Base-by-base conservation (phyloP, 805 yeast genomes). In the Candida germanica region DNA sequence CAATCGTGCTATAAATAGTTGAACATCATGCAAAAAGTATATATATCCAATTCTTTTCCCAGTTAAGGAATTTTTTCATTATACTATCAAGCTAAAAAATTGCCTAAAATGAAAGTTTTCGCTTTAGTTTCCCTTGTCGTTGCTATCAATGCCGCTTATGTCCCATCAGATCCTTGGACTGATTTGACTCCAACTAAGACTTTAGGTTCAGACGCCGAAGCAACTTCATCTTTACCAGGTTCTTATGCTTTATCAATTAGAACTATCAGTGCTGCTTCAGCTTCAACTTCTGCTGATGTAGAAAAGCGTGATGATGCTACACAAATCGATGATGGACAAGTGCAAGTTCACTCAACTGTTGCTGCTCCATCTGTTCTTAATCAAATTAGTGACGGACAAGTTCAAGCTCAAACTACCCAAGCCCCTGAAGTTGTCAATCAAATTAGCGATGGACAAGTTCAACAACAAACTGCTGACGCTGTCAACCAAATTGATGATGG, bases 281-380 rank as follows among this genome's bases (percentile, higher is more conserved):
- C 37, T 22, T 21, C 33, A 25, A 34, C 44, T 33, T 35, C 47
- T 12, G 17, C 45, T 15, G 33, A 35, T 19, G 31, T 37, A 4
- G 41, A 16, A 9, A 33, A 33, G 17, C 32, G 33, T 20, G 32
- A 26, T 10, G 39, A 27, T 11, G 51, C 65, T 12, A 60, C 61
- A 60, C 71, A 69, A 49, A 70, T 69, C 34, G 60, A 62, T 29
- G 76, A 70, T 46, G 76, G 76, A 35, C 76, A 70, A 52, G 59
- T 69, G 41, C 74, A 68, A 51, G 59, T 58, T 27, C 43, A 47
- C 27, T 58, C 44, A 22, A 58, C 43, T 24, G 33, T 38, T 11
- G 32, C 43, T 15, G n/a, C n/a, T n/a, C n/a, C n/a, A n/a, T 56
- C 49, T 28, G 50, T 56, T 19, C 9, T 48, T 55, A 49, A 48